Base-by-base conservation (phyloP, 495 filamentous ascomycete species). In the Xanthoparmelia taractica region DNA sequence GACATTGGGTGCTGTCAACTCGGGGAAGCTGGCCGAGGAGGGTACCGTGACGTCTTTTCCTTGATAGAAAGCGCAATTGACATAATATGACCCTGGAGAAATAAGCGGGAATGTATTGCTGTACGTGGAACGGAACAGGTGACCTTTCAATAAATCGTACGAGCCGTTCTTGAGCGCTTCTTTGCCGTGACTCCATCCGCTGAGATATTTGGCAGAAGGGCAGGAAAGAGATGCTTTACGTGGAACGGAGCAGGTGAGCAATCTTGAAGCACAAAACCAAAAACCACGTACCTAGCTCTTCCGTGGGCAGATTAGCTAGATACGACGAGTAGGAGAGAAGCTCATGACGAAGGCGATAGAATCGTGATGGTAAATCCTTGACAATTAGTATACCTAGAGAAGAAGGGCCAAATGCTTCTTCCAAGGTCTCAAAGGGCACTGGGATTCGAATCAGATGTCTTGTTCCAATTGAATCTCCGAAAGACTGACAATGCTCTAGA, bases 1-100 rank as follows among this genome's bases (percentile, higher is more conserved):
- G 63, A 97, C 83, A 72, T 97, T 97, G 25, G 82, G 80, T 8
- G 79, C 77, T 2, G 85, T 88, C 73, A 89, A 88, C 66, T 86
- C 85, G 0, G 83, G 74, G 34, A 87, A 77, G 61, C 85, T 82
- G 4, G 83, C 66, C 66, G 82, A 83, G 3, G 85, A 80, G 10
- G 86, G 85, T 56, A 81, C 82, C 15, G 84, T 77, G 8, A 91
- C 77, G 3, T 69, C 62, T 3, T 84, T 78, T 65, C 89, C 82
- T 57, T 92, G 84, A 73, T 94, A 93, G 79, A 96, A 97, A 58
- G 89, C 89, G 74, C 91, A 96, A 76, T 97, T 97, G 72, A 92
- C 87, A 73, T 97, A 99, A 80, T 89, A 99, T 23, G 91, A 96
- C 60, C 94, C 94, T n/a, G n/a, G n/a, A n/a, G n/a, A n/a, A n/a